A percentile compares a stretch with the other conserved stretches of the same genome.
Evolutionary conservation across 257 asterid genomes (phyloP).

Genomic region (Perilla frutescens): DNA sequence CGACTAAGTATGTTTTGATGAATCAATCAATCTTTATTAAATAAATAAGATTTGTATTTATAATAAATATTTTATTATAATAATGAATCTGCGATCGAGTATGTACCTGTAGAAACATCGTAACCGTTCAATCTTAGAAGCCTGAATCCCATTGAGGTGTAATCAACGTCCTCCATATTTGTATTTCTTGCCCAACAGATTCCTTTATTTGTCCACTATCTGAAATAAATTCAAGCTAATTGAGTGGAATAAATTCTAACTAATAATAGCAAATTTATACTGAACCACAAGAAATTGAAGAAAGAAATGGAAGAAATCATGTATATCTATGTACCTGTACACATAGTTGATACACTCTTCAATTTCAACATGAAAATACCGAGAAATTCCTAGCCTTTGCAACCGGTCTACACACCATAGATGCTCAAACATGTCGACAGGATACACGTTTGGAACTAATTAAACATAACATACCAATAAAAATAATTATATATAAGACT

Average conservation of each 20-base stretch:
- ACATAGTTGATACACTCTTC: conserved; percentile 55
- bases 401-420: conserved; percentile 71
- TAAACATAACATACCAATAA: too few species aligned
- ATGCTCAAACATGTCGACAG: conserved; percentile 81
- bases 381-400: conserved; percentile 71
- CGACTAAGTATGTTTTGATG: too few species aligned
- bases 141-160: conserved; percentile 81
- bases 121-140: conserved; percentile 73
- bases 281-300: too few species aligned
- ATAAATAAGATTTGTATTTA: too few species aligned
- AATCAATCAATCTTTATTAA: too few species aligned
- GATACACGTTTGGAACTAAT: conserved; percentile 74
- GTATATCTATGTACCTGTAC: conserved; percentile 42
- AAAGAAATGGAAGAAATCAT: too few species aligned
- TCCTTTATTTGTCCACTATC: conserved; percentile 71
- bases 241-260: too few species aligned
- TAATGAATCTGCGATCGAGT: too few species aligned
- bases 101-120: conserved; percentile 58
- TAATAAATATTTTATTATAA: too few species aligned
- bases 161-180: conserved; percentile 66
- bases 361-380: conserved; percentile 60
- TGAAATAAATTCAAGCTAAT: conserved; percentile 14
- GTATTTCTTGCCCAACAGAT: conserved; percentile 71
- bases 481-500: too few species aligned
- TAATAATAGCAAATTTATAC: too few species aligned